Evolutionary conservation across 2,329 filamentous ascomycete species (phyloP).

Genomic region (Geoglossum cookeanum): DNA sequence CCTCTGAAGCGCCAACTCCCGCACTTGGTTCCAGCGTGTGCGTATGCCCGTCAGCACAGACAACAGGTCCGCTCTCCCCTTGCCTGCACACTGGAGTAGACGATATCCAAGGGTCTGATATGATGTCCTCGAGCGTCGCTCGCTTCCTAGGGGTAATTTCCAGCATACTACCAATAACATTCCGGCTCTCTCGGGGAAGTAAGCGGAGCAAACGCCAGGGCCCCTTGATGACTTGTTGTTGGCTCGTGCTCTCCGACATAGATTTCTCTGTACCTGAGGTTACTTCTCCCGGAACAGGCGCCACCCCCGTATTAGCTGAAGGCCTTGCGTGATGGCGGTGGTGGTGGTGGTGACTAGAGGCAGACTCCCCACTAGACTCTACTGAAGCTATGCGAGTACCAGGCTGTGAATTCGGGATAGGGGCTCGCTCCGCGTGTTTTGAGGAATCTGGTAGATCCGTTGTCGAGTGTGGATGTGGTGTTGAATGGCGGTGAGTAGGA

Average conservation of each 20-base stretch:
- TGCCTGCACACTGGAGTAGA: conserved; percentile 68
- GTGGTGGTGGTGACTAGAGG: conserved; percentile 13
- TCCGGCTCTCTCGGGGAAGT: conserved; percentile 70
- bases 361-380: conserved; percentile 6
- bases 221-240: conserved; percentile 50
- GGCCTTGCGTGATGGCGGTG: conserved; percentile 15
- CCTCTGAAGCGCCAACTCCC: not conserved
- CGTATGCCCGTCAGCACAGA: conserved; percentile 56
- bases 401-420: not conserved
- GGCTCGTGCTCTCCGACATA: not conserved
- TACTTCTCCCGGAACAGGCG: not conserved
- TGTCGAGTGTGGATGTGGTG: conserved; percentile 16
- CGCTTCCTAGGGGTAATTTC: conserved; percentile 69
- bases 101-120: conserved; percentile 79
- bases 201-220: conserved; percentile 80
- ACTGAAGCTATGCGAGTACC: not conserved
- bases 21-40: conserved; percentile 58
- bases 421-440: not conserved
- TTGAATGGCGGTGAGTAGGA: conserved; percentile 8
- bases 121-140: conserved; percentile 68
- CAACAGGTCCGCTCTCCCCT: conserved; percentile 51
- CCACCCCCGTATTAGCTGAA: not conserved
- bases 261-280: not conserved
- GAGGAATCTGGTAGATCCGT: conserved; percentile 3
- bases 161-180: conserved; percentile 84